A percentile compares a stretch with the other conserved stretches of the same genome.
Conservation (phyloP, 371 early-diverging fungal species). For the Mucor velutinosus region DNA sequence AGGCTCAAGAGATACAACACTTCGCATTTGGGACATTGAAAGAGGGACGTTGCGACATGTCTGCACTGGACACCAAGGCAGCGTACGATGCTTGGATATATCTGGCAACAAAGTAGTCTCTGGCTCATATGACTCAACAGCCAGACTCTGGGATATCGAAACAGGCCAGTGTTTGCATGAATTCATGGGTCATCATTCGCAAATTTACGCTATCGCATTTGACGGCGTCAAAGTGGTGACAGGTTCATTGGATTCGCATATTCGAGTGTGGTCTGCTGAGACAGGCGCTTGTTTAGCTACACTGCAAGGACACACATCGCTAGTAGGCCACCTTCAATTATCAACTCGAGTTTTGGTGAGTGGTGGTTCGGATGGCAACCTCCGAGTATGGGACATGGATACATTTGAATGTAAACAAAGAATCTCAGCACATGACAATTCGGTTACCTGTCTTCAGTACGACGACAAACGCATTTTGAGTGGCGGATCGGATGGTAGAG, state of each 20-base stretch:
- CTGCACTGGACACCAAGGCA: constrained; percentile 76
- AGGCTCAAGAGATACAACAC: constrained; percentile 87
- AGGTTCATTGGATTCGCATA: constrained; percentile 77
- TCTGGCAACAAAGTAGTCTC: constrained; percentile 73
- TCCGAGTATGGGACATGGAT: constrained; percentile 81
- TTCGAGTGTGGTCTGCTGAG: constrained; percentile 68
- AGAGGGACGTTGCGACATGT: constrained; percentile 60
- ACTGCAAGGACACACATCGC: constrained; percentile 78
- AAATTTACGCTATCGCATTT: constrained; percentile 69
- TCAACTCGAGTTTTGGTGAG: constrained; percentile 68
- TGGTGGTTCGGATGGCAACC: constrained; percentile 84
- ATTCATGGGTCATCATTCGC: constrained; percentile 68
- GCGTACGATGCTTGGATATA: constrained; percentile 81
- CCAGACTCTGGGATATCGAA: constrained; percentile 80
- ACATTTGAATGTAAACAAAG: constrained; percentile 59
- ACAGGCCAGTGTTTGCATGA: constrained; percentile 69
- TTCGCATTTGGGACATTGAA: constrained; percentile 81
- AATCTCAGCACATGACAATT: constrained; percentile 78
- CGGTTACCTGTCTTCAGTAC: constrained; percentile 84
- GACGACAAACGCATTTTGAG: constrained; percentile 77
- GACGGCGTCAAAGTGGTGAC: constrained; percentile 64
- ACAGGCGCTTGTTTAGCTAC: constrained; percentile 55
- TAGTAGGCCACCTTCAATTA: constrained; percentile 74
- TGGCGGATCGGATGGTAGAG: constrained; percentile 82
- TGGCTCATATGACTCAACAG: constrained; percentile 90